phyloP scores from a whole-genome alignment of 257 asterid genomes.

The Salvia miltiorrhiza region DNA sequence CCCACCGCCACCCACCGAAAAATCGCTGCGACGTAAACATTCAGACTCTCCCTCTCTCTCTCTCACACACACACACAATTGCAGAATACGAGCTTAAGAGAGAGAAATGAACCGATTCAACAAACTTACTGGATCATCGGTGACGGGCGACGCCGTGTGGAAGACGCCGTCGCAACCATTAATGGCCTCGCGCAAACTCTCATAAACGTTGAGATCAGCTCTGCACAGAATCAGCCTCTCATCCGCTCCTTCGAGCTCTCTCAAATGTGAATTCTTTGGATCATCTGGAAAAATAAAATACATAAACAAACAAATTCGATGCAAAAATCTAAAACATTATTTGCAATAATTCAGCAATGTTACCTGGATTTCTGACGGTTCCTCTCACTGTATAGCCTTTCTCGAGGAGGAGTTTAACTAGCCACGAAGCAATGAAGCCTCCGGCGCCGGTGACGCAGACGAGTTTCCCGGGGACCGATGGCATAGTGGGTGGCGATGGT shows the following conservation, averaged over 20 bases:
- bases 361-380: conserved; percentile 92
- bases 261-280: conserved; percentile 73
- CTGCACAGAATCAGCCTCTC: conserved; percentile 69
- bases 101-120: background rate
- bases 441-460: conserved; percentile 99
- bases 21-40: background rate
- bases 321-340: background rate
- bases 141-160: conserved; percentile 97
- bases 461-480: conserved; percentile 52
- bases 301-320: background rate
- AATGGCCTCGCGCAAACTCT: conserved; percentile 70
- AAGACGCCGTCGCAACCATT: conserved; percentile 92
- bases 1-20: conserved; percentile 22
- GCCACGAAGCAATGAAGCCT: conserved; percentile 97
- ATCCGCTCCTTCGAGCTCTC: conserved; percentile 78
- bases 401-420: conserved; percentile 82
- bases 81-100: background rate
- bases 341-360: background rate
- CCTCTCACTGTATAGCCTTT: conserved; percentile 89
- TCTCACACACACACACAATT: background rate
- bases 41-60: background rate
- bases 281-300: conserved; percentile 47
- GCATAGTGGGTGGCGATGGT: conserved; percentile 43
- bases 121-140: conserved; percentile 80
- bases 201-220: conserved; percentile 82